Percentiles rank a stretch among this genome's conserved stretches.
These are phyloP conservation scores for Albophoma yamanashiensis DNA, from an alignment of 2,329 filamentous ascomycete species.

Conservation along the genomic window DNA sequence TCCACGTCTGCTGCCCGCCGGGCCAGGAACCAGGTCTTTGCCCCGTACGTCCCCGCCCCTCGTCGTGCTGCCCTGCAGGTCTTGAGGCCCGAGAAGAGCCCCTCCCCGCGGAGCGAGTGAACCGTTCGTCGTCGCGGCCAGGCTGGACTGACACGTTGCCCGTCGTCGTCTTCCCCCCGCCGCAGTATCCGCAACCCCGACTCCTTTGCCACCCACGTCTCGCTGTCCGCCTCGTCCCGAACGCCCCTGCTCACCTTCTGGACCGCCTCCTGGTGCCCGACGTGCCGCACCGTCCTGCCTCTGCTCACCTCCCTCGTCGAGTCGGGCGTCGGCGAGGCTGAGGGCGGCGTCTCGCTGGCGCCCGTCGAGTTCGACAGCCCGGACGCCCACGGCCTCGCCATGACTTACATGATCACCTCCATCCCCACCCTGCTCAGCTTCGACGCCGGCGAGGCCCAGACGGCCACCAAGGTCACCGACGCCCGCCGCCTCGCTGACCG, in stretches of 20 bases:
- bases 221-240: slow-evolving; percentile 41
- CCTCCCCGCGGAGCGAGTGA: too few species aligned
- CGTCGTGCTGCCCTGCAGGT: background rate
- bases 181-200: slow-evolving; percentile 41
- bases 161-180: background rate
- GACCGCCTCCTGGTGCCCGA: slow-evolving; percentile 47
- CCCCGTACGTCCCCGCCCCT: background rate
- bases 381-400: slow-evolving; percentile 34
- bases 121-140: background rate
- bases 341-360: slow-evolving; percentile 44
- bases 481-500: slow-evolving; percentile 36
- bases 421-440: slow-evolving; percentile 49
- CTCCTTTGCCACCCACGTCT: slow-evolving; percentile 44
- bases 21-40: background rate
- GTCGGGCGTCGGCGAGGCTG: slow-evolving; percentile 39
- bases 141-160: background rate
- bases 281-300: slow-evolving; percentile 40
- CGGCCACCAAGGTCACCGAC: slow-evolving; percentile 37
- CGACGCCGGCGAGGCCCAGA: slow-evolving; percentile 41
- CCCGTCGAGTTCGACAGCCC: slow-evolving; percentile 46
- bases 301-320: slow-evolving; percentile 37
- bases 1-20: background rate
- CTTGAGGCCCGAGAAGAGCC: background rate
- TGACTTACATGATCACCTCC: slow-evolving; percentile 46
- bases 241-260: slow-evolving; percentile 49